These are phyloP conservation scores for Debaryomyces prosopidis DNA, from an alignment of 805 yeast species.

Conservation along the genomic window DNA sequence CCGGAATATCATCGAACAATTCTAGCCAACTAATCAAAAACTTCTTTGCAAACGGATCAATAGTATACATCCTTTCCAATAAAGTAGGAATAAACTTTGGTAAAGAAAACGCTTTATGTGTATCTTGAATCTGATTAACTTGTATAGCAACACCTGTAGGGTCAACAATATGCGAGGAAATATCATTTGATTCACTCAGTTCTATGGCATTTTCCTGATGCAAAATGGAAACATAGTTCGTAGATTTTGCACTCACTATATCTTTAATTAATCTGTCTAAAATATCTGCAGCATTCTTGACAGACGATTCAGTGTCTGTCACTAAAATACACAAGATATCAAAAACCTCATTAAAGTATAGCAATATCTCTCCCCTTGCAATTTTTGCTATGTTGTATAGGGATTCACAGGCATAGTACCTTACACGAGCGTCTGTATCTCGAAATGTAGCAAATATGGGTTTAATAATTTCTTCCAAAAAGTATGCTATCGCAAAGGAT, in stretches of 20 bases:
- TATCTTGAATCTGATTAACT: slow-evolving; percentile 57
- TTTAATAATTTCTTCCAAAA: slow-evolving; percentile 81
- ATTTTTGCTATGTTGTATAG: slow-evolving; percentile 94
- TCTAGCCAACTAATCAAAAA: slow-evolving; percentile 93
- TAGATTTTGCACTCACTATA: slow-evolving; percentile 91
- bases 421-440: slow-evolving; percentile 94
- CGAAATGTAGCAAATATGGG: slow-evolving; percentile 95
- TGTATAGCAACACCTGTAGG: slow-evolving; percentile 61
- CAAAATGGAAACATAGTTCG: slow-evolving; percentile 77
- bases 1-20: slow-evolving; percentile 90
- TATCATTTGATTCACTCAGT: slow-evolving; percentile 17
- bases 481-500: slow-evolving; percentile 74
- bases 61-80: slow-evolving; percentile 86
- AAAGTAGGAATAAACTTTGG: slow-evolving; percentile 89
- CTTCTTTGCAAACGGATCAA: slow-evolving; percentile 89
- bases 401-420: slow-evolving; percentile 96
- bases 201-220: slow-evolving; percentile 44
- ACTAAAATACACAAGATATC: slow-evolving; percentile 88
- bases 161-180: slow-evolving; percentile 47
- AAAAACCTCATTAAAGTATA: slow-evolving; percentile 91
- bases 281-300: slow-evolving; percentile 92
- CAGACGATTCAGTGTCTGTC: slow-evolving; percentile 88
- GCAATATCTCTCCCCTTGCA: slow-evolving; percentile 89
- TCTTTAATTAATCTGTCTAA: slow-evolving; percentile 89
- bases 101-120: slow-evolving; percentile 73